Evolutionary conservation across 257 asterid species (phyloP).

Genomic region (Penstemon eatonii): DNA sequence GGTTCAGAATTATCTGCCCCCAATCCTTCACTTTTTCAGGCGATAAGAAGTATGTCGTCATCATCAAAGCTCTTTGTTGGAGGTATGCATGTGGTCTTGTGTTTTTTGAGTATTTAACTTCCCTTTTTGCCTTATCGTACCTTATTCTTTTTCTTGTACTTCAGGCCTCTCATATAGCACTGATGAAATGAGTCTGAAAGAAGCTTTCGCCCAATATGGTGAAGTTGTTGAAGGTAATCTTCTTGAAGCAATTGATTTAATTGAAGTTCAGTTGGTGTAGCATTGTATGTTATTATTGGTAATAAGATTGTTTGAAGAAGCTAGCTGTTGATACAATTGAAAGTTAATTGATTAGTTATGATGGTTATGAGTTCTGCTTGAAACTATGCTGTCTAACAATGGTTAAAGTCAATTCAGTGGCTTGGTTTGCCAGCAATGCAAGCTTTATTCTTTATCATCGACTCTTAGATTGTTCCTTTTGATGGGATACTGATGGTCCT

Average conservation of each 20-base stretch:
- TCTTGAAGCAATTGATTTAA: constrained; percentile 4
- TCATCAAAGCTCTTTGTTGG: constrained; percentile 87
- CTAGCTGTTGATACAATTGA: background rate
- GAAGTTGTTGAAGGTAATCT: constrained; percentile 69
- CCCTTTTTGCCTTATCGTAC: background rate
- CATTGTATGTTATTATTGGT: background rate
- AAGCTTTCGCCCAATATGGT: constrained; percentile 76
- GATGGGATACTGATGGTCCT: background rate
- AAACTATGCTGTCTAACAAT: background rate
- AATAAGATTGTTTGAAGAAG: constrained; percentile 1
- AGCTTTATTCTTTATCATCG: background rate
- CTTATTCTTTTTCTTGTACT: constrained; percentile 13
- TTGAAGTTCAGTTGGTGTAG: background rate
- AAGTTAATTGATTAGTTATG: constrained; percentile 5
- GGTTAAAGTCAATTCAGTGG: background rate
- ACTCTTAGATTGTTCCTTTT: background rate
- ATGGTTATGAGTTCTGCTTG: constrained; percentile 13
- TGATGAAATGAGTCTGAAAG: constrained; percentile 63
- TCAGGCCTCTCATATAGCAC: constrained; percentile 79
- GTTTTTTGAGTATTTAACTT: constrained; percentile 3
- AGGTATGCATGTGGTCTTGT: constrained; percentile 42
- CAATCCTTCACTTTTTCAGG: constrained; percentile 57
- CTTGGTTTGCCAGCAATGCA: background rate
- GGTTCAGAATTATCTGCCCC: constrained; percentile 46
- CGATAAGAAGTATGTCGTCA: constrained; percentile 69